Base-by-base conservation (phyloP, 306 rosid species). In the Dicorynia guianensis region DNA sequence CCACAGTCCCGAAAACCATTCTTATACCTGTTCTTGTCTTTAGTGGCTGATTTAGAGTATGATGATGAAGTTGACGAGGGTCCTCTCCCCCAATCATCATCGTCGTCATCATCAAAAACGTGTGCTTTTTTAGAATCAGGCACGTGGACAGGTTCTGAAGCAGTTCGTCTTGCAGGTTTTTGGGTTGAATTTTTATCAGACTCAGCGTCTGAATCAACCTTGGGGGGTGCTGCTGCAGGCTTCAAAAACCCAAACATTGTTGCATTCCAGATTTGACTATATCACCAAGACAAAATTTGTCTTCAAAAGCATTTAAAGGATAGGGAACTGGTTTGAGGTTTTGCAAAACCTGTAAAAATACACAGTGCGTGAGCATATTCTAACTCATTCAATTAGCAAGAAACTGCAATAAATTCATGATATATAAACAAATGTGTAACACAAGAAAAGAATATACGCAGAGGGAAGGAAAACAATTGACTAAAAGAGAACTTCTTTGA, bases 161-260 rank as follows among this genome's bases (percentile, higher is more conserved):
- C 11, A 13, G 98, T 85, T 87, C 93, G 72, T 74, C 89, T 84
- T 0, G 83, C 86, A 4, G 88, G 83, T 11, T 44, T 85, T 6
- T 65, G 66, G 48, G 74, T 66, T 67, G 83, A 70, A 65, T 67
- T 78, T 36, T 81, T 33, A 0, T 80, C 89, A 0, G 80, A 19
- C 61, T 85, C 85, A 20, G 80, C n/a, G 12, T 69, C 90, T 11
- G 89, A 30, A 33, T 76, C 76, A 20, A 67, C 25, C 30, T 72
- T 87, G 44, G 76, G 83, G 17, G 93, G 81, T 19, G 90, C 73
- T 85, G 30, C 1, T 25, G 30, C 30, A 1, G 30, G 30, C 30
- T 85, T 96, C 81, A 60, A 67, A 49, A 85, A 92, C 69, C 99
- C 92, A 67, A 87, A 89, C 95, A 83, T 87, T 63, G 83, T 81